Percentiles rank a stretch among this genome's conserved stretches.
phyloP scores from a whole-genome alignment of 164 flowering plant species.

The Chloranthus sessilifolius region DNA sequence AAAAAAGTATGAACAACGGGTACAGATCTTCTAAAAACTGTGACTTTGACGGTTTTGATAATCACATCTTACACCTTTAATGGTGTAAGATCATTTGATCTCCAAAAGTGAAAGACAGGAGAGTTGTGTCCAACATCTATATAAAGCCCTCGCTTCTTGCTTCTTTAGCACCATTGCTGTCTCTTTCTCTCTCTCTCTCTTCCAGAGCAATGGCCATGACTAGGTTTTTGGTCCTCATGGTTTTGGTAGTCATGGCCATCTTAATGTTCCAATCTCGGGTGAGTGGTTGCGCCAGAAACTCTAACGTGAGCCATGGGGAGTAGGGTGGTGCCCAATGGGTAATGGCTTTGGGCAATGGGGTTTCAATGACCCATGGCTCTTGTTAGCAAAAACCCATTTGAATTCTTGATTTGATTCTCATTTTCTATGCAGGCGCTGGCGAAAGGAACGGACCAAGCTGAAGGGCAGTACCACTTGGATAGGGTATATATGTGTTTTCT shows the following conservation, averaged over 20 bases:
- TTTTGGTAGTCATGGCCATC: slow-evolving; percentile 44
- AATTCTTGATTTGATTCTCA: background rate
- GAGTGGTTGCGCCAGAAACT: background rate
- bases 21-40: no score
- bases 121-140: no score
- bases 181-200: background rate
- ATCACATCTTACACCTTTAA: no score
- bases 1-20: no score
- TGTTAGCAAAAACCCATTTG: background rate
- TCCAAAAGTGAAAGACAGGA: no score
- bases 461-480: slow-evolving; percentile 19
- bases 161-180: no score
- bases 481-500: slow-evolving; percentile 5
- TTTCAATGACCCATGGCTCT: background rate
- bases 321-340: no score
- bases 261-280: slow-evolving; percentile 48
- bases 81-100: no score
- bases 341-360: no score
- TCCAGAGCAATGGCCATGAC: slow-evolving; percentile 30
- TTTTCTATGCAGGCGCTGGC: slow-evolving; percentile 23
- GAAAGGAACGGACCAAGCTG: slow-evolving; percentile 1
- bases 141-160: no score
- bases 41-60: no score
- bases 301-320: no score
- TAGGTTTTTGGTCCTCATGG: slow-evolving; percentile 29